Percentiles rank a stretch among this genome's conserved stretches.
Conservation (phyloP, 805 yeast species). For the Jamesozyma spencerorum region DNA sequence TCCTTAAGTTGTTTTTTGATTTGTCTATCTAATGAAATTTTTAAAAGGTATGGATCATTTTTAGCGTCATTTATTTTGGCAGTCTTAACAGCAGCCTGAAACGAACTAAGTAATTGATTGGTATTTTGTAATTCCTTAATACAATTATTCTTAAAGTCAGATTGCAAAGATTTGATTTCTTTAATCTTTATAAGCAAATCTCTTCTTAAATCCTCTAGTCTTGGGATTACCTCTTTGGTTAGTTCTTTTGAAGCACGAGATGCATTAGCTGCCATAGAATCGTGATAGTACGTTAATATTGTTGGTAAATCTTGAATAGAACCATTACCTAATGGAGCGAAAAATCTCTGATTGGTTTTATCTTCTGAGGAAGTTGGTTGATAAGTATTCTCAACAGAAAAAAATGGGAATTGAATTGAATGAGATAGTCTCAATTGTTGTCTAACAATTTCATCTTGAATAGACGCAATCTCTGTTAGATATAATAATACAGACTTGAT, state of each 20-base stretch:
- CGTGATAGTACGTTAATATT: slow-evolving; percentile 54
- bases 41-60: slow-evolving; percentile 75
- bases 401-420: slow-evolving; percentile 45
- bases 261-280: slow-evolving; percentile 49
- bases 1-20: slow-evolving; percentile 68
- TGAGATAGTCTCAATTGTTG: slow-evolving; percentile 74
- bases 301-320: slow-evolving; percentile 79
- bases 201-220: slow-evolving; percentile 56
- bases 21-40: slow-evolving; percentile 61
- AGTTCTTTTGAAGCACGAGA: slow-evolving; percentile 50
- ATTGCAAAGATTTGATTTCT: slow-evolving; percentile 71
- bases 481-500: slow-evolving; percentile 67
- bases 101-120: slow-evolving; percentile 43
- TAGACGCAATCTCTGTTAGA: slow-evolving; percentile 66
- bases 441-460: slow-evolving; percentile 79
- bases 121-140: slow-evolving; percentile 59
- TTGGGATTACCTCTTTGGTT: slow-evolving; percentile 49
- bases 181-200: slow-evolving; percentile 77
- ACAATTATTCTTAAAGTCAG: slow-evolving; percentile 74
- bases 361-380: slow-evolving; percentile 20
- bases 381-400: slow-evolving; percentile 20
- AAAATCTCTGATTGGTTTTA: slow-evolving; percentile 34
- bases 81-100: slow-evolving; percentile 52
- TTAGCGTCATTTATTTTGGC: slow-evolving; percentile 39
- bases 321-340: slow-evolving; percentile 66